Percentiles rank a stretch among this genome's conserved stretches.
phyloP scores from a whole-genome alignment of 2,329 filamentous ascomycete species.

The Trichoderma afroharzianum region DNA sequence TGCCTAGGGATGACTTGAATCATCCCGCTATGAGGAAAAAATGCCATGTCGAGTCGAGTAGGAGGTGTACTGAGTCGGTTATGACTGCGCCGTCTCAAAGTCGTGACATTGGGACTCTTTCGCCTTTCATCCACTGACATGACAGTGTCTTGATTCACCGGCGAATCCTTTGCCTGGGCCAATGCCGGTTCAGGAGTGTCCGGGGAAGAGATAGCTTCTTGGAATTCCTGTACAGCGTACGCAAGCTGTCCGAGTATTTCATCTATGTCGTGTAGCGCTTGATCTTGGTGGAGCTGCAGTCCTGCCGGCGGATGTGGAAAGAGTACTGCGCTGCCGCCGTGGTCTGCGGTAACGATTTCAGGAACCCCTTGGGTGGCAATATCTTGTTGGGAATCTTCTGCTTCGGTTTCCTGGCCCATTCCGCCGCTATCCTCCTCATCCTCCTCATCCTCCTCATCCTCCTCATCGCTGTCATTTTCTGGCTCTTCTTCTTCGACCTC shows the following conservation, averaged over 20 bases:
- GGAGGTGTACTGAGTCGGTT: background rate
- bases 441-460: conserved; percentile 11
- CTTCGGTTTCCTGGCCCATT: conserved; percentile 17
- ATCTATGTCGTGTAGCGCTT: conserved; percentile 14
- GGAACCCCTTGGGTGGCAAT: background rate
- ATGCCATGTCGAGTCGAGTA: conserved; percentile 32
- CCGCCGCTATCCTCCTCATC: conserved; percentile 2
- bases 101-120: background rate
- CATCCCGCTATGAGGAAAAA: conserved; percentile 33
- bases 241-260: conserved; percentile 15
- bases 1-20: conserved; percentile 21
- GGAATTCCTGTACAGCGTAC: conserved; percentile 15
- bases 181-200: background rate
- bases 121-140: background rate
- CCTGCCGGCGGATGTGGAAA: background rate
- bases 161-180: background rate
- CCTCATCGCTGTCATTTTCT: conserved; percentile 17
- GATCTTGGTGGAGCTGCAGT: conserved; percentile 8
- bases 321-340: background rate
- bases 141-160: background rate
- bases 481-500: conserved; percentile 20
- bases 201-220: conserved; percentile 4
- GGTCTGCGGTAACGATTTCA: background rate
- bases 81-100: background rate
- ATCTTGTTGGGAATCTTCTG: conserved; percentile 10